Evolutionary conservation across 345 rosid genomes (phyloP), one percentile per base, ranked within the genome.

Genomic region (Clausena lansium): DNA sequence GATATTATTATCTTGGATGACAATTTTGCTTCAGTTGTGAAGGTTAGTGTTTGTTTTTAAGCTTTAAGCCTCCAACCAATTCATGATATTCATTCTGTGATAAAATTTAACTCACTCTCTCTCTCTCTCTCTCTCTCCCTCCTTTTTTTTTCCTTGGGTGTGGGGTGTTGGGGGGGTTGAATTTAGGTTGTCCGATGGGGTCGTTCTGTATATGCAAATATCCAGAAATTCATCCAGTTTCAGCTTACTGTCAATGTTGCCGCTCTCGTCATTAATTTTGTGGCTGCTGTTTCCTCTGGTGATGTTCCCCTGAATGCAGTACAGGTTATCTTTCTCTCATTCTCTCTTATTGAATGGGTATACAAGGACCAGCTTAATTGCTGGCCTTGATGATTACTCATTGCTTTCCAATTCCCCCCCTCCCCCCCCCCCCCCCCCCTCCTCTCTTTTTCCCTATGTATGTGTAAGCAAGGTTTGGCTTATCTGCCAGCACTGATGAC

Each of bases 161-260:
- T 11, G 11, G 11, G 0, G 1, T 10, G 47, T 39, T 9, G n/a
- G n/a, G n/a, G n/a, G 50, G 81, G 76, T 63, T 82, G 50, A 35
- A 15, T 82, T 52, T 79, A 95, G 99, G 99, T 95, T 62, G 98
- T 96, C 47, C 84, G 98, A 41, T 96, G 99, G 99, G 99, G 99
- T 32, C 92, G 99, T 39, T 96, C 99, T 71, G 99, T 96, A 17
- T 96, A 96, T 83, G 99, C 99, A 74, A 96, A 96, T 79, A 96
- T 96, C 77, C 98, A 96, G 87, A 96, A 96, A 84, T 96, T 94
- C 80, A 96, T 94, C 88, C 99, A 96, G 84, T 96, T 96, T 79
- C 99, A 96, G 83, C 97, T 92, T 52, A 96, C 99, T 20, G 99
- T 96, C 64, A 92, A 92, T 78, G 98, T 96, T 19, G 99, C 98